A percentile compares a stretch with the other conserved stretches of the same genome.
These are phyloP conservation scores for Tulasnella sp. DNA, from an alignment of 768 basidiomycete genomes.

Conservation along the genomic window DNA sequence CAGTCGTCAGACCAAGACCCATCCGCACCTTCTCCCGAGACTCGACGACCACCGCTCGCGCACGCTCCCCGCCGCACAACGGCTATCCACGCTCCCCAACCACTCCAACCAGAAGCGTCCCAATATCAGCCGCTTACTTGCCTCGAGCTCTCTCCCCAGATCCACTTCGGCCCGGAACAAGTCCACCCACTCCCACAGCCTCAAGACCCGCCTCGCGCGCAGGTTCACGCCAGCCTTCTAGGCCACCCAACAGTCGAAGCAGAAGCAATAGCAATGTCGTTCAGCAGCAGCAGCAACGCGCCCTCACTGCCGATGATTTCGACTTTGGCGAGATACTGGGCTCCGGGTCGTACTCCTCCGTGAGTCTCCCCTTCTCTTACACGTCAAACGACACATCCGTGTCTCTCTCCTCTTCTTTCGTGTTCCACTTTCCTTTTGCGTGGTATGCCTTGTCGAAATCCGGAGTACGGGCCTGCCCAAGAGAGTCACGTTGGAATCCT, in stretches of 20 bases:
- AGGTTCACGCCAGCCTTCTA: neutral
- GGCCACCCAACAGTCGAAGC: slow-evolving; percentile 3
- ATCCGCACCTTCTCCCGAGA: slow-evolving; percentile 14
- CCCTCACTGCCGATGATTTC: slow-evolving; percentile 42
- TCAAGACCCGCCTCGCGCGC: neutral
- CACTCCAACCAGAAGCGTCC: slow-evolving; percentile 6
- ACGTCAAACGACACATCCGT: no score
- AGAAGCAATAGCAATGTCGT: slow-evolving; percentile 1
- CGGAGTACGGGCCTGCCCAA: neutral
- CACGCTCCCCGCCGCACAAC: neutral
- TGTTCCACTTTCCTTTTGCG: neutral
- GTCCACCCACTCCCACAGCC: neutral
- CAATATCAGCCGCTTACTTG: slow-evolving; percentile 12
- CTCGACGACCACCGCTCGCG: neutral
- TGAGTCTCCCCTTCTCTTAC: slow-evolving; percentile 29
- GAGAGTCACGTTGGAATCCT: neutral
- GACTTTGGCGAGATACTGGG: slow-evolving; percentile 63
- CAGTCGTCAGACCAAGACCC: slow-evolving; percentile 9
- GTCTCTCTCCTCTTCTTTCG: neutral
- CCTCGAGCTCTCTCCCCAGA: slow-evolving; percentile 8
- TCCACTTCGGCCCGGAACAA: slow-evolving; percentile 22
- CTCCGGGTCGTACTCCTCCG: slow-evolving; percentile 74
- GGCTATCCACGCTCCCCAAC: slow-evolving; percentile 11
- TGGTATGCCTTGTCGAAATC: neutral
- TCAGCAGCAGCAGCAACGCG: neutral